These are phyloP conservation scores for Diplodia seriata DNA, from an alignment of 2,329 filamentous ascomycete genomes.

Conservation along the genomic window DNA sequence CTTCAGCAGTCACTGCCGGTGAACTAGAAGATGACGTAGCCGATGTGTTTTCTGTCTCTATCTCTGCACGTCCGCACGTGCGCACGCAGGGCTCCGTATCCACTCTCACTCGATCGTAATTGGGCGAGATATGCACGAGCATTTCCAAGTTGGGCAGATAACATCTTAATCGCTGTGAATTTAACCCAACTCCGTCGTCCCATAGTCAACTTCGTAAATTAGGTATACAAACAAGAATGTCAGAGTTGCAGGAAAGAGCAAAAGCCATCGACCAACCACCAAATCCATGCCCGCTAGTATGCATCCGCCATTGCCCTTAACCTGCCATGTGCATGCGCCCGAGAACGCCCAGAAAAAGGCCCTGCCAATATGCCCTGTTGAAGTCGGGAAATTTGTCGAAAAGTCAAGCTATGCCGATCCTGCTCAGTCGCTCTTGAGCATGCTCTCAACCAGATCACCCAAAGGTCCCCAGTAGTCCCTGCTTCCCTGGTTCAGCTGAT, in stretches of 20 bases:
- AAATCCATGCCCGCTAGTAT: constrained; percentile 19
- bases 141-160: background rate
- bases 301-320: constrained; percentile 14
- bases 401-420: background rate
- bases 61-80: constrained; percentile 16
- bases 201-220: background rate
- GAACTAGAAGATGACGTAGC: constrained; percentile 21
- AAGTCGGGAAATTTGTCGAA: constrained; percentile 5
- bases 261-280: background rate
- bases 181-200: background rate
- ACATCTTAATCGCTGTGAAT: background rate
- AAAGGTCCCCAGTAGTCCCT: constrained; percentile 98
- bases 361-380: constrained; percentile 16
- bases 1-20: background rate
- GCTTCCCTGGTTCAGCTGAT: constrained; percentile 80
- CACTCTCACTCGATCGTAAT: background rate
- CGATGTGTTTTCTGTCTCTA: background rate
- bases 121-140: background rate
- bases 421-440: constrained; percentile 84
- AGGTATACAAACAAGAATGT: constrained; percentile 23
- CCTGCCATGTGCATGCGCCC: constrained; percentile 16
- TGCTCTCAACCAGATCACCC: constrained; percentile 95
- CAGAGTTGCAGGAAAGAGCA: background rate
- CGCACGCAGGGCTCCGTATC: background rate
- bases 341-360: constrained; percentile 21